Evolutionary conservation across 2,329 filamentous ascomycete species (phyloP).

Genomic region (Monosporascus sp.): DNA sequence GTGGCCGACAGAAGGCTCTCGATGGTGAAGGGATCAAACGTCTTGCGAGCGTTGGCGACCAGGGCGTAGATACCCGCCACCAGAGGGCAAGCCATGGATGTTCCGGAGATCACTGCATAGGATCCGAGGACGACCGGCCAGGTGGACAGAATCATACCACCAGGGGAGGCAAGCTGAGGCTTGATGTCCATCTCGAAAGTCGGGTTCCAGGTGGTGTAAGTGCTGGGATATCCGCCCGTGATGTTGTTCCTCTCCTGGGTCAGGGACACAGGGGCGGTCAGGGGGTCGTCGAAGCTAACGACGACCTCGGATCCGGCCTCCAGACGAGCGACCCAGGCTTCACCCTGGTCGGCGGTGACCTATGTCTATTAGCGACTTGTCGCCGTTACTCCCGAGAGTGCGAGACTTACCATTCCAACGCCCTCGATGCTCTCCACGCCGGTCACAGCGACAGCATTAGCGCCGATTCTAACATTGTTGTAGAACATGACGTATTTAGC

Average conservation of each 20-base stretch:
- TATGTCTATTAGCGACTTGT: constrained; percentile 3
- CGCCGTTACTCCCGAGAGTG: neutral
- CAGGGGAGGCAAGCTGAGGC: constrained; percentile 51
- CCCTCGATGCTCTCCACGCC: constrained; percentile 14
- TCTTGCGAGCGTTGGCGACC: constrained; percentile 46
- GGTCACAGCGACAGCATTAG: constrained; percentile 26
- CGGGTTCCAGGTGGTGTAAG: constrained; percentile 55
- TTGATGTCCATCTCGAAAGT: constrained; percentile 54
- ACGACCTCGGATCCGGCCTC: constrained; percentile 37
- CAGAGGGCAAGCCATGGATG: constrained; percentile 55
- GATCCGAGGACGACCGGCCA: constrained; percentile 41
- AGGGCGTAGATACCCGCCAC: constrained; percentile 51
- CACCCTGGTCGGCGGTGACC: constrained; percentile 36
- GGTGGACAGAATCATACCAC: constrained; percentile 54
- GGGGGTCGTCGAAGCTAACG: constrained; percentile 38
- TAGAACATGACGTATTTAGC: constrained; percentile 59
- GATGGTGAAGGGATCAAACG: constrained; percentile 42
- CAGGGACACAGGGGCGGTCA: constrained; percentile 31
- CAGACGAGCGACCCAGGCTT: constrained; percentile 38
- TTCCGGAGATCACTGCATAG: constrained; percentile 53
- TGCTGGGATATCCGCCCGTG: constrained; percentile 47
- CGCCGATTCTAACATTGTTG: constrained; percentile 43
- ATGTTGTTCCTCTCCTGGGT: constrained; percentile 31
- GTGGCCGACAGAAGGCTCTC: constrained; percentile 45
- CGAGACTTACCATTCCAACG: constrained; percentile 19